Evolutionary conservation across 768 basidiomycete genomes (phyloP), one percentile per base, ranked within the genome.

Genomic region (Coprinopsis sp.): DNA sequence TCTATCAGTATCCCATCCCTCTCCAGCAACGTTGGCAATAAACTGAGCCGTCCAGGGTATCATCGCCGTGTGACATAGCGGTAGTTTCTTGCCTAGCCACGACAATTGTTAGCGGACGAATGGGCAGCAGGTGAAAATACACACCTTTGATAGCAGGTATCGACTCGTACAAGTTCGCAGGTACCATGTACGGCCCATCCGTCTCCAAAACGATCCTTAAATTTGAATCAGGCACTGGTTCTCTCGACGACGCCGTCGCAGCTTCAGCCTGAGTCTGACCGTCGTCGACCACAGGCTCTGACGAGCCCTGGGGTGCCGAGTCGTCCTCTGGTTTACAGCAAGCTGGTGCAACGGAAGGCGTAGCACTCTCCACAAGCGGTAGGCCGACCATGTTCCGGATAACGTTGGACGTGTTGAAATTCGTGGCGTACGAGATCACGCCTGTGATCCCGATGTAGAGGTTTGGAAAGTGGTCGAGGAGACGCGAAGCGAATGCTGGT

Each of bases 181-280:
- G 91, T 0, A 85, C 74, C 91, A 93, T 92, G 66, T 76, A 93
- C 0, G 91, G 91, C 3, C 88, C 89, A 53, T 93, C 91, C 0
- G 91, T 91, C 63, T 93, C 91, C 2, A 92, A 72, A 1, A 91
- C 62, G 37, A 84, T 78, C 31, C 78, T 72, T 2, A 73, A 63
- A 61, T 10, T 55, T 21, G 6, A 37, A 25, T 30, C 41, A 11
- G 34, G 33, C 24, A 6, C 4, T 19, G 37, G 8, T 13, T 24
- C 37, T 22, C 10, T 11, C 19, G 19, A 21, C 21, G 13, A 38
- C 21, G 6, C 37, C 37, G 19, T 38, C 37, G 24, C 24, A 22
- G 13, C 14, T 22, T 23, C 6, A 16, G 37, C 37, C 7, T 38
- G 21, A 18, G 21, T 23, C 13, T 23, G 13, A 13, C 19, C 37